Evolutionary conservation across 805 yeast genomes (phyloP).

Genomic region (Suhomyces sp.): DNA sequence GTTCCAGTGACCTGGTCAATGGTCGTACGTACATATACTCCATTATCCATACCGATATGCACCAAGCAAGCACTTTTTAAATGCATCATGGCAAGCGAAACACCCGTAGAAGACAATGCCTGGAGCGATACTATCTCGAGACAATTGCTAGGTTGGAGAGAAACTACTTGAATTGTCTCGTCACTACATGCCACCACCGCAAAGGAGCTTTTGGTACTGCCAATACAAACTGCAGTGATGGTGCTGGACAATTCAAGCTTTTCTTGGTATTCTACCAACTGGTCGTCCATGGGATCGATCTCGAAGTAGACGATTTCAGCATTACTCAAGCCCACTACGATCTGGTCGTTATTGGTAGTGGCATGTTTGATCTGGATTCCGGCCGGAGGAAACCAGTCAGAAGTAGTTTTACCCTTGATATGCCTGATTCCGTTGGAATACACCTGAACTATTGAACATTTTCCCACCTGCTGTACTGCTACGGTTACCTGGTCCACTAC

Average conservation of each 20-base stretch:
- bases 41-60: slow-evolving; percentile 82
- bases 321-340: slow-evolving; percentile 68
- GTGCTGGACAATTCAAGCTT: slow-evolving; percentile 50
- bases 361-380: slow-evolving; percentile 65
- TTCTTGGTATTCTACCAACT: slow-evolving; percentile 68
- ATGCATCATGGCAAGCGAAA: slow-evolving; percentile 24
- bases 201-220: slow-evolving; percentile 48
- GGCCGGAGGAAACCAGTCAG: slow-evolving; percentile 82
- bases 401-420: slow-evolving; percentile 30
- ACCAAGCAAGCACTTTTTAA: slow-evolving; percentile 31
- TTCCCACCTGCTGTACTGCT: slow-evolving; percentile 66
- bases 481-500: slow-evolving; percentile 57
- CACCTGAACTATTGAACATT: slow-evolving; percentile 63
- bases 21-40: slow-evolving; percentile 66
- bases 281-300: slow-evolving; percentile 54
- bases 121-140: slow-evolving; percentile 64
- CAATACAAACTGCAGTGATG: slow-evolving; percentile 42
- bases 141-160: slow-evolving; percentile 57
- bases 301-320: slow-evolving; percentile 82
- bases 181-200: slow-evolving; percentile 74
- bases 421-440: slow-evolving; percentile 69
- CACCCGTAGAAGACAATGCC: slow-evolving; percentile 51
- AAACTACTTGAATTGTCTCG: slow-evolving; percentile 63
- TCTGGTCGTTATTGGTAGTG: slow-evolving; percentile 62
- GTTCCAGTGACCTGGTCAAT: slow-evolving; percentile 59